Conservation (phyloP, 345 rosid genomes). For the Bruguiera parviflora region DNA sequence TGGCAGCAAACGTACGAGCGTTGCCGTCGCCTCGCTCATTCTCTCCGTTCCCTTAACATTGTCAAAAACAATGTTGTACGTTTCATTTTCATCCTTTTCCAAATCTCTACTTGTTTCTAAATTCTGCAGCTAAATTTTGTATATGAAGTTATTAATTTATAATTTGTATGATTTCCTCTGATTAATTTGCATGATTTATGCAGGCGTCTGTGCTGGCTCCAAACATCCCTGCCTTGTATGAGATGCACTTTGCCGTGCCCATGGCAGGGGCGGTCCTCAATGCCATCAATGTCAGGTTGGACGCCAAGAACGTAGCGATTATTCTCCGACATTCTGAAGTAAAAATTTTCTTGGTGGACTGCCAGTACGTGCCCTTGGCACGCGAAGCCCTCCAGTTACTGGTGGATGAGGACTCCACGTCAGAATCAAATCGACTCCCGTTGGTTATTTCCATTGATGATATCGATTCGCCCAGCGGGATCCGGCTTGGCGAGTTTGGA, state of each 20-base stretch:
- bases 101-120: background rate
- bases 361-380: slow-evolving; percentile 35
- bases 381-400: slow-evolving; percentile 41
- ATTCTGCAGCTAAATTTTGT: background rate
- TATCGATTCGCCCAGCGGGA: slow-evolving; percentile 36
- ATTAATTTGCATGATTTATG: background rate
- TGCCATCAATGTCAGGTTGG: slow-evolving; percentile 60
- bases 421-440: slow-evolving; percentile 12
- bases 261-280: slow-evolving; percentile 78
- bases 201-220: slow-evolving; percentile 75
- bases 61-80: slow-evolving; percentile 46
- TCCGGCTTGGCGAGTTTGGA: slow-evolving; percentile 38
- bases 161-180: no score
- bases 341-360: slow-evolving; percentile 56
- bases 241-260: slow-evolving; percentile 77
- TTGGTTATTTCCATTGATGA: slow-evolving; percentile 44
- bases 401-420: background rate
- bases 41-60: slow-evolving; percentile 45
- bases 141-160: no score
- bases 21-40: slow-evolving; percentile 57
- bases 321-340: slow-evolving; percentile 56
- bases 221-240: slow-evolving; percentile 69
- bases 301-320: slow-evolving; percentile 46
- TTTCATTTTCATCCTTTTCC: background rate
- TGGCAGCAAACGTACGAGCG: slow-evolving; percentile 57